Percentiles rank a stretch among this genome's conserved stretches.
phyloP scores from a whole-genome alignment of 2,329 filamentous ascomycete genomes.

The Xylariaceae sp. region DNA sequence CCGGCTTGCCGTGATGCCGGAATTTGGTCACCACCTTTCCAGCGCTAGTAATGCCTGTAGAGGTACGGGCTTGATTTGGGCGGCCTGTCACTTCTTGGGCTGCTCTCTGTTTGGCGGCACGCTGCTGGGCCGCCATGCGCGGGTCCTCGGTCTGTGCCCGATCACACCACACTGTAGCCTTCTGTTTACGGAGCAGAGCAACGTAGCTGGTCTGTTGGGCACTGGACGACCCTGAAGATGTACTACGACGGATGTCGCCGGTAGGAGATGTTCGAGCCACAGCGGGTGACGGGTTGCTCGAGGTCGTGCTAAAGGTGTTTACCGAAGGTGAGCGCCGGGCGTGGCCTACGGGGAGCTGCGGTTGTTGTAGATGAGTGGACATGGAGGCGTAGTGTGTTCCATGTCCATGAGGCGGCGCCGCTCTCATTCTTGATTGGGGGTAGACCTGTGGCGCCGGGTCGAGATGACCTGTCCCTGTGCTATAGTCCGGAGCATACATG shows the following conservation, averaged over 20 bases:
- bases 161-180: constrained; percentile 98
- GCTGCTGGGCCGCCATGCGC: constrained; percentile 73
- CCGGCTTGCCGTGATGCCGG: constrained; percentile 77
- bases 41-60: constrained; percentile 57
- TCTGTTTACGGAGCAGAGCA: constrained; percentile 91
- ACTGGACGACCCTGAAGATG: constrained; percentile 69
- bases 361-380: constrained; percentile 36
- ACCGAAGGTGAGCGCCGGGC: constrained; percentile 60
- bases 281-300: constrained; percentile 59
- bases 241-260: constrained; percentile 67
- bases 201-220: constrained; percentile 74
- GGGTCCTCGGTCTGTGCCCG: constrained; percentile 90
- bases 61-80: constrained; percentile 49
- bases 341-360: constrained; percentile 34
- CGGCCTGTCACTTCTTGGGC: constrained; percentile 75
- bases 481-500: constrained; percentile 34
- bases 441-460: constrained; percentile 38
- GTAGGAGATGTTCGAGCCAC: constrained; percentile 54
- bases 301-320: constrained; percentile 65
- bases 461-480: constrained; percentile 29
- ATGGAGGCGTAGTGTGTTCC: constrained; percentile 32
- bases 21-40: constrained; percentile 79
- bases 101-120: constrained; percentile 81
- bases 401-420: constrained; percentile 54
- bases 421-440: constrained; percentile 52